A percentile compares a stretch with the other conserved stretches of the same genome.
These are phyloP conservation scores for Cladophialophora chaetospira DNA, from an alignment of 2,329 filamentous ascomycete species.

Conservation along the genomic window DNA sequence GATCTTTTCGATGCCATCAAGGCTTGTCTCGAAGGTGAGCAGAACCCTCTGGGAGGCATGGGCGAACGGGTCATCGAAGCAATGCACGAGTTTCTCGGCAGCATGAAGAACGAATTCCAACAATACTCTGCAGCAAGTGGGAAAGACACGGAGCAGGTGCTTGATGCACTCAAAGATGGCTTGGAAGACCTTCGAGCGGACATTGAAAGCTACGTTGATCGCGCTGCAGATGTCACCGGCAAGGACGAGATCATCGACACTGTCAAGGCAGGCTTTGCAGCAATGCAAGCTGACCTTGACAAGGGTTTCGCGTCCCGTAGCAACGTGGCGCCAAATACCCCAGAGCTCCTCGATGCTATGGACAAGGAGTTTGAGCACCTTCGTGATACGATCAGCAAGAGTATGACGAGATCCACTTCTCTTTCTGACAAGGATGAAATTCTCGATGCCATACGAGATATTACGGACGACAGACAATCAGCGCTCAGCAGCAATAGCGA, in stretches of 20 bases:
- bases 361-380: constrained; percentile 81
- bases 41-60: constrained; percentile 54
- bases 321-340: constrained; percentile 56
- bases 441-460: constrained; percentile 55
- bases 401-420: constrained; percentile 62
- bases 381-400: constrained; percentile 72
- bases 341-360: constrained; percentile 70
- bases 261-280: constrained; percentile 63
- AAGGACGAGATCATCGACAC: constrained; percentile 79
- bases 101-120: constrained; percentile 68
- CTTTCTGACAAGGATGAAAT: constrained; percentile 62
- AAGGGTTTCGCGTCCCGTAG: constrained; percentile 52
- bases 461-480: constrained; percentile 40
- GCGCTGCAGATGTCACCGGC: constrained; percentile 65
- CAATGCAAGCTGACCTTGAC: constrained; percentile 61
- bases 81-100: constrained; percentile 60
- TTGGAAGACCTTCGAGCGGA: constrained; percentile 77
- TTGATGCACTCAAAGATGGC: constrained; percentile 85
- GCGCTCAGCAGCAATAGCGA: constrained; percentile 40
- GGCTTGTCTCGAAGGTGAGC: constrained; percentile 57
- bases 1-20: constrained; percentile 62
- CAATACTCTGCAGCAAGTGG: constrained; percentile 78
- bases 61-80: constrained; percentile 63
- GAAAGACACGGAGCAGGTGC: constrained; percentile 80
- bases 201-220: constrained; percentile 79